These are phyloP conservation scores for Leucocoprinus sp. DNA, from an alignment of 768 basidiomycete genomes.

Conservation along the genomic window DNA sequence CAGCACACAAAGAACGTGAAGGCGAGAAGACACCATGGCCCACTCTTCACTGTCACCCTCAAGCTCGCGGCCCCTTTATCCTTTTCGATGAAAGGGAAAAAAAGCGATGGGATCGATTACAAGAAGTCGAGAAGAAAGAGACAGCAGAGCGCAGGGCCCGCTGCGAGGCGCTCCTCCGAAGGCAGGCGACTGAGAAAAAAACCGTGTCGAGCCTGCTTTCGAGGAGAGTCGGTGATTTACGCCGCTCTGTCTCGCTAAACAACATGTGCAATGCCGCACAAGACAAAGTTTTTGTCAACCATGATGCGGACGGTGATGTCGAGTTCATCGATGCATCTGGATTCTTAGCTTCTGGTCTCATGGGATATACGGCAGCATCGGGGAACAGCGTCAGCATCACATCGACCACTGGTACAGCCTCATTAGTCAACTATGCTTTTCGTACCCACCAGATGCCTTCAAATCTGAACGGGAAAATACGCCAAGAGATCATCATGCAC, in stretches of 20 bases:
- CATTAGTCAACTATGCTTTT: conserved; percentile 41
- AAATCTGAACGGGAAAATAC: conserved; percentile 45
- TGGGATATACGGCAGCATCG: conserved; percentile 78
- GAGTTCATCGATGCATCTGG: conserved; percentile 66
- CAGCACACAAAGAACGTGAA: conserved; percentile 41
- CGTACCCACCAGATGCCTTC: conserved; percentile 44
- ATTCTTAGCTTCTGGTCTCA: conserved; percentile 47
- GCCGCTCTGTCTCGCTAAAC: conserved; percentile 69
- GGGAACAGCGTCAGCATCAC: conserved; percentile 93
- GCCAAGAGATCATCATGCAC: conserved; percentile 47
- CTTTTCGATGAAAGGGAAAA: conserved; percentile 71
- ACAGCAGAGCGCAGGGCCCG: conserved; percentile 24
- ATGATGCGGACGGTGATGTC: conserved; percentile 16
- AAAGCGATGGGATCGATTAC: conserved; percentile 54
- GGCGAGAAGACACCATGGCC: conserved; percentile 68
- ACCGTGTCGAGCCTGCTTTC: background rate
- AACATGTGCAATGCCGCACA: conserved; percentile 44
- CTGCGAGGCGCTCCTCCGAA: conserved; percentile 3
- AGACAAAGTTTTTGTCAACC: background rate
- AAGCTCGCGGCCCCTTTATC: conserved; percentile 65
- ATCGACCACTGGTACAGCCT: conserved; percentile 83
- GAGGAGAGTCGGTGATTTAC: conserved; percentile 41
- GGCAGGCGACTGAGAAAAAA: conserved; percentile 3
- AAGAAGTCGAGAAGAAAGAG: conserved; percentile 35
- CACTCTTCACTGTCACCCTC: conserved; percentile 69